Evolutionary conservation across 495 filamentous ascomycete genomes (phyloP).

Genomic region (Pseudotulostoma volvatum): DNA sequence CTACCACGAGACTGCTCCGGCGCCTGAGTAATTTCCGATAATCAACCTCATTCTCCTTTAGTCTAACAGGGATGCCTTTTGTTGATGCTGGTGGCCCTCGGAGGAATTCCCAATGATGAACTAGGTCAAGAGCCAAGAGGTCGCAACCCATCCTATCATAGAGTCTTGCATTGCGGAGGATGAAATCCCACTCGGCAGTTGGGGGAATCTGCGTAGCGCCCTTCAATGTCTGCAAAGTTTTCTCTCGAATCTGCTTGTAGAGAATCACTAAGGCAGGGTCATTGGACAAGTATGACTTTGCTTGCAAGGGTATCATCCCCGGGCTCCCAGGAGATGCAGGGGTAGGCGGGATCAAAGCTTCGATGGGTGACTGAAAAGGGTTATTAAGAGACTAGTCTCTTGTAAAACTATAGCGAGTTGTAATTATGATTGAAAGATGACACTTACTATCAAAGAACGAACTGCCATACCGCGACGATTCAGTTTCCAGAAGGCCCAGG

Average conservation of each 20-base stretch:
- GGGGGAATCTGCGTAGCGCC: constrained; percentile 72
- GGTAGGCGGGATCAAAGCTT: constrained; percentile 39
- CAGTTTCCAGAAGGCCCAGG: constrained; percentile 95
- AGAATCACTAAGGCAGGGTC: constrained; percentile 79
- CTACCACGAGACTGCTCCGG: constrained; percentile 63
- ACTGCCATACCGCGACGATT: constrained; percentile 71
- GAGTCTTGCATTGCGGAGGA: constrained; percentile 71
- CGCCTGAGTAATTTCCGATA: constrained; percentile 53
- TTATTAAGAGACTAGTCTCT: constrained; percentile 6
- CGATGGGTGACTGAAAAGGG: constrained; percentile 48
- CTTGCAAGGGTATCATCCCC: constrained; percentile 36
- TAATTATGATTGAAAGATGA: background rate
- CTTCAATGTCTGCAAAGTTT: constrained; percentile 69
- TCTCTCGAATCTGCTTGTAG: constrained; percentile 73
- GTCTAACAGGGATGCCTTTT: constrained; percentile 10
- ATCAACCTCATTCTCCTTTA: constrained; percentile 32
- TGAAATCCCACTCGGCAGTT: constrained; percentile 71
- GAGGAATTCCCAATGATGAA: constrained; percentile 80
- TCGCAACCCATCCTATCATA: constrained; percentile 96
- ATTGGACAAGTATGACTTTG: constrained; percentile 69
- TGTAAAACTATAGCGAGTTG: background rate
- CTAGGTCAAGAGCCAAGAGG: constrained; percentile 67
- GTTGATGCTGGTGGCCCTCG: constrained; percentile 23
- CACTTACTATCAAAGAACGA: constrained; percentile 49
- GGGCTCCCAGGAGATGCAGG: constrained; percentile 32